These are phyloP conservation scores for Ceratobasidium sp. DNA, from an alignment of 1,284 basidiomycete species.

Conservation along the genomic window DNA sequence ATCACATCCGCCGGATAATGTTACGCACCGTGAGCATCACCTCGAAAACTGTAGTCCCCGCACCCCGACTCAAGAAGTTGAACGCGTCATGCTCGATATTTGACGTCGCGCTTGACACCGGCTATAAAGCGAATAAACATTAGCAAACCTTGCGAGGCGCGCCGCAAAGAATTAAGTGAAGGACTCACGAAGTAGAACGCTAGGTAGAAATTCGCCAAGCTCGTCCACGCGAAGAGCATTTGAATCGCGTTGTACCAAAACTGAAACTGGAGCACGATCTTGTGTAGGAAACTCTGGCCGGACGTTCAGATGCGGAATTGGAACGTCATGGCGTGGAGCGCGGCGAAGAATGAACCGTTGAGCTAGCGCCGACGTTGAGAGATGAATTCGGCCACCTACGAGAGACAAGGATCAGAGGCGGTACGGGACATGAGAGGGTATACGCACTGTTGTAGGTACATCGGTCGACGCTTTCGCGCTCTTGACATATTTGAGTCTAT, in stretches of 20 bases:
- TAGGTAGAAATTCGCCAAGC: constrained; percentile 84
- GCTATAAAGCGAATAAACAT: constrained; percentile 57
- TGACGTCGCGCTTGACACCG: constrained; percentile 81
- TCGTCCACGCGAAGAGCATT: constrained; percentile 85
- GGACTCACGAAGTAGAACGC: constrained; percentile 82
- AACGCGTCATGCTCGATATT: constrained; percentile 75
- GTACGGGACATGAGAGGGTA: background rate
- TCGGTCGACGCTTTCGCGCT: constrained; percentile 90
- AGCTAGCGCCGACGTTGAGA: constrained; percentile 92
- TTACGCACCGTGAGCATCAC: constrained; percentile 77
- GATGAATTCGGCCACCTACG: constrained; percentile 84
- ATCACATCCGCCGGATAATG: constrained; percentile 48
- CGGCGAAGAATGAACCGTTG: constrained; percentile 89
- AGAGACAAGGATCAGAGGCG: constrained; percentile 32
- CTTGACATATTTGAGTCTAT: constrained; percentile 89
- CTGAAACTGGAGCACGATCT: constrained; percentile 82
- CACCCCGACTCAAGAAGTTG: constrained; percentile 77
- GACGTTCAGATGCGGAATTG: constrained; percentile 90
- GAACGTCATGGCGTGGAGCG: constrained; percentile 86
- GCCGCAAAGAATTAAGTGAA: constrained; percentile 43
- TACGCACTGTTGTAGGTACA: constrained; percentile 75
- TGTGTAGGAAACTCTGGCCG: constrained; percentile 90
- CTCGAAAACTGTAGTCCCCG: constrained; percentile 81
- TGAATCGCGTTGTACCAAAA: constrained; percentile 80
- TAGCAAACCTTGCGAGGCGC: constrained; percentile 56